Evolutionary conservation across 768 basidiomycete genomes (phyloP), one percentile per base, ranked within the genome.

Genomic region (Boletus reticuloceps): DNA sequence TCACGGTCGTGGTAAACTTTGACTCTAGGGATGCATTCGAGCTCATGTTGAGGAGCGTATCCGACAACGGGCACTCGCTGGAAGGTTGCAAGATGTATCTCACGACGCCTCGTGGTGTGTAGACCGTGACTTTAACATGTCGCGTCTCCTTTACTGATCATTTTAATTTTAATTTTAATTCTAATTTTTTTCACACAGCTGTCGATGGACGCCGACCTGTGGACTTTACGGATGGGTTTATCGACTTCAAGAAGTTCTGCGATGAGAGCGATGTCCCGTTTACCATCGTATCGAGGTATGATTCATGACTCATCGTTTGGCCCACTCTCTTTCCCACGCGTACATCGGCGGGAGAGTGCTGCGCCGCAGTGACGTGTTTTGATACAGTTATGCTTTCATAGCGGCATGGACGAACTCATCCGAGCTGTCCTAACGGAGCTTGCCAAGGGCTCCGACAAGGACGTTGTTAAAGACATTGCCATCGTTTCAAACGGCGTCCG

Each of bases 401-500:
- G 91, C 60, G 95, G 94, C 22, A 97, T 97, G 94, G 86, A 86
- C 11, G 94, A 95, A 13, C 82, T 91, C 60, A 98, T 99, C 62
- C 89, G 92, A 40, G 91, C 91, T 1, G 89, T 97, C 6, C 80
- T 98, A n/a, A 82, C 85, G 44, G 65, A 68, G 48, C 84, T 94
- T 43, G 76, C 95, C 50, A 90, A 89, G 22, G 64, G 67, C 1
- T 42, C 59, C 42, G 62, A 65, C 47, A 77, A 83, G 36, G 81
- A 86, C 56, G 83, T 82, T 29, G 86, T 91, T 5, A 75, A 81
- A 43, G 78, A 84, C 36, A 95, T 98, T 51, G 84, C 91, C 55
- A 89, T 99, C 65, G 91, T 99, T 62, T 86, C 95, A n/a, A 99
- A 99, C 74, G 88, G 92, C 59, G 92, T 90, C 41, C 74, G 88